phyloP scores from a whole-genome alignment of 306 rosid genomes.

The Cicer bijugum region DNA sequence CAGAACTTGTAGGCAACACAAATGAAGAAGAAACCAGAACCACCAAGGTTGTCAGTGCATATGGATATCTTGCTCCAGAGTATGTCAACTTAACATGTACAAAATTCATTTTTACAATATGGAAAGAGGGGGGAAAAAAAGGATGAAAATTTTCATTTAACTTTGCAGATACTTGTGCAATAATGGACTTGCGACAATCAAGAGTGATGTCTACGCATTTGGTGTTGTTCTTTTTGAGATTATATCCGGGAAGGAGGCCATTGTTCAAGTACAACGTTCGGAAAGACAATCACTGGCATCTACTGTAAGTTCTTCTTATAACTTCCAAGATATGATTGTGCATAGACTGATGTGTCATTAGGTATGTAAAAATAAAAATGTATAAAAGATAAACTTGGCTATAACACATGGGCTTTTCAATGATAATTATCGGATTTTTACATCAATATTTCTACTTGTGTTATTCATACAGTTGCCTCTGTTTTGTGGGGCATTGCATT shows the following conservation, averaged over 20 bases:
- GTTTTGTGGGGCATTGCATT: constrained; percentile 26
- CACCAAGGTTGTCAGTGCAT: constrained; percentile 82
- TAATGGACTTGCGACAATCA: constrained; percentile 79
- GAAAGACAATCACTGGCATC: constrained; percentile 90
- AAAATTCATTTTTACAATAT: constrained; percentile 22
- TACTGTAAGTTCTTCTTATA: constrained; percentile 62
- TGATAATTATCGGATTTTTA: neutral
- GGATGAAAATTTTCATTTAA: neutral
- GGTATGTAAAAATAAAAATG: neutral
- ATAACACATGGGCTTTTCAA: constrained; percentile 1
- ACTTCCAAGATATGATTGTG: constrained; percentile 8
- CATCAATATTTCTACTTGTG: constrained; percentile 3
- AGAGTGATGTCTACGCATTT: constrained; percentile 89
- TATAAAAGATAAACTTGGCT: neutral
- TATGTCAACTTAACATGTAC: constrained; percentile 37
- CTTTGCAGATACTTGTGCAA: constrained; percentile 74
- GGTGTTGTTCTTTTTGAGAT: constrained; percentile 91
- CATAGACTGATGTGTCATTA: neutral
- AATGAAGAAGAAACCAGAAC: neutral
- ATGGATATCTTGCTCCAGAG: constrained; percentile 97
- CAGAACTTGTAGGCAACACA: constrained; percentile 55
- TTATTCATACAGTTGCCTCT: constrained; percentile 1
- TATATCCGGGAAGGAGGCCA: constrained; percentile 86
- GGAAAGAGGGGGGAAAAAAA: neutral
- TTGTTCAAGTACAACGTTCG: constrained; percentile 73